Evolutionary conservation across 768 basidiomycete genomes (phyloP), one percentile per base, ranked within the genome.

Genomic region (Lentinula guzmanii): DNA sequence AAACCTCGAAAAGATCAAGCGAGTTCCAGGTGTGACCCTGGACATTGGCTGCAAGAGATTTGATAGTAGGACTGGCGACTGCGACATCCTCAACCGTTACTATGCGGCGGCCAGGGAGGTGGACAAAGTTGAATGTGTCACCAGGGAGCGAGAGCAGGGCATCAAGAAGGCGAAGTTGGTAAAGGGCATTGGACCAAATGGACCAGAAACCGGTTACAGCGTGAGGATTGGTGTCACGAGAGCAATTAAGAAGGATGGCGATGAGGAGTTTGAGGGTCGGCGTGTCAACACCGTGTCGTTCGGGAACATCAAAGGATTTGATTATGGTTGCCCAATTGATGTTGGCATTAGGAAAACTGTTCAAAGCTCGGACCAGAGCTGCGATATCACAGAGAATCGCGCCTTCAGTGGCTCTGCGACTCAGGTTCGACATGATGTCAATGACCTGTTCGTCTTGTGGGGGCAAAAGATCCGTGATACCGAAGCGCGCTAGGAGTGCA

Each of bases 1-100:
- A 78, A 33, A 94, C 87, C 72, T 93, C 87, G 66, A 95, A 91
- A 45, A 98, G 76, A 66, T 97, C 93, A 8, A 94, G 76, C 5
- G 92, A 94, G 70, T 98, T 98, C 95, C 95, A 98, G 0, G 93
- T 90, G 65, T 92, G 88, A 2, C 88, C 88, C 71, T 98, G 95
- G 34, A 96, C 91, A 66, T 91, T 93, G 2, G 87, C 87, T 0
- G 95, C 94, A 39, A 96, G 79, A 0, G 90, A 85, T 72, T 94
- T 93, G 77, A 96, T 95, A n/a, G 91, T 93, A 33, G 92, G 90
- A 67, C 90, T 91, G 15, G 92, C 89, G 48, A 82, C 78, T 1
- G 90, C 82, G 43, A 95, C 90, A 63, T 96, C 94, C 52, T 95
- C 93, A 21, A 93, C 87, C 0, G 91, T 91, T 39, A 96, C 91